Conservation (phyloP, 169 alveolate genomes). For the Cryptosporidium felis region DNA sequence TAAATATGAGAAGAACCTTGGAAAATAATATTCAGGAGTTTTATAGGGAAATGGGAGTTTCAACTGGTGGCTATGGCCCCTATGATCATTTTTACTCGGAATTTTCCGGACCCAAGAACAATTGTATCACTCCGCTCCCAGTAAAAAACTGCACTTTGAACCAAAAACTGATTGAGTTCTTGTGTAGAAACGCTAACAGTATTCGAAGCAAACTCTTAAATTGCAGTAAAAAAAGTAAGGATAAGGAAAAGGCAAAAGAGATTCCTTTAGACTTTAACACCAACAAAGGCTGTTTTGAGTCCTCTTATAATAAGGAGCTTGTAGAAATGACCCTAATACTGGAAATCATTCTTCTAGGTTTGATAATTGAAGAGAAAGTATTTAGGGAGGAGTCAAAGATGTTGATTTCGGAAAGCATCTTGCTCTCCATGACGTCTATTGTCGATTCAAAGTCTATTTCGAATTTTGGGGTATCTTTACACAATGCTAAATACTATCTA, state of each 20-base stretch:
- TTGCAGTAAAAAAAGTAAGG: not conserved
- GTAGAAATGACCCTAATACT: slow-evolving; percentile 16
- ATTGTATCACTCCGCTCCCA: slow-evolving; percentile 26
- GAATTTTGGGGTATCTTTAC: slow-evolving; percentile 10
- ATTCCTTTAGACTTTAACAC: not conserved
- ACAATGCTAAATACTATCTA: slow-evolving; percentile 43
- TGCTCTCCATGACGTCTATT: slow-evolving; percentile 42
- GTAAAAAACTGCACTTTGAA: slow-evolving; percentile 33
- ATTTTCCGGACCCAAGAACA: too few species aligned
- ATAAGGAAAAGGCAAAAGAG: not conserved
- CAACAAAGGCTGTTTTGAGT: not conserved
- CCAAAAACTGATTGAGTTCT: slow-evolving; percentile 8
- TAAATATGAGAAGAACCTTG: slow-evolving; percentile 24
- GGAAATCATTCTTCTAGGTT: slow-evolving; percentile 49
- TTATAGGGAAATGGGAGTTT: not conserved
- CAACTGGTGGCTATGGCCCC: not conserved
- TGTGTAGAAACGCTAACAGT: not conserved
- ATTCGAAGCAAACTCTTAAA: not conserved
- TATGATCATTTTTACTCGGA: too few species aligned
- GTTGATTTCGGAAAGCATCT: not conserved
- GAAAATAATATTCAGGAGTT: not conserved
- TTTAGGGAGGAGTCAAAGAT: slow-evolving; percentile 12
- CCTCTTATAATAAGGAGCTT: not conserved
- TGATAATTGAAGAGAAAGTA: not conserved
- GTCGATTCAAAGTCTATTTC: not conserved